These are phyloP conservation scores for Melanogaster broomeanus DNA, from an alignment of 768 basidiomycete genomes.

Conservation along the genomic window DNA sequence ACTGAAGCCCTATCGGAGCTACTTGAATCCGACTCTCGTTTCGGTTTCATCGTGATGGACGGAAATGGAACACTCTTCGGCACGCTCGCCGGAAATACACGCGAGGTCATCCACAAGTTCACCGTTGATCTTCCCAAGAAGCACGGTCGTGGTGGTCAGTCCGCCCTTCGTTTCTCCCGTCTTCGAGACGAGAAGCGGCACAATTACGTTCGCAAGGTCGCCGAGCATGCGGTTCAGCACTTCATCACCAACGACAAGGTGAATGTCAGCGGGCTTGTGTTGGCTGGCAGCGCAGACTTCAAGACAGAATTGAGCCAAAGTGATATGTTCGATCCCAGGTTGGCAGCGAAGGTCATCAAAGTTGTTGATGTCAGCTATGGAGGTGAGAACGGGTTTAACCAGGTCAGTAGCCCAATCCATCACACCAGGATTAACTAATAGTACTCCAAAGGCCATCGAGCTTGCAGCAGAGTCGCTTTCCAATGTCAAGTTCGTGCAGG, in stretches of 20 bases:
- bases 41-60: constrained; percentile 99
- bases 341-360: constrained; percentile 93
- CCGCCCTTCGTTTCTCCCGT: constrained; percentile 98
- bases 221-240: constrained; percentile 95
- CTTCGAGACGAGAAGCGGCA: constrained; percentile 98
- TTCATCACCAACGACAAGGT: constrained; percentile 98
- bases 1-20: constrained; percentile 96
- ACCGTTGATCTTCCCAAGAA: constrained; percentile 99
- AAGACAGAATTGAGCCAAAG: constrained; percentile 96
- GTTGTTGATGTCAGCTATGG: constrained; percentile 99
- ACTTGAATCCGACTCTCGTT: constrained; percentile 94
- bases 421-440: background rate
- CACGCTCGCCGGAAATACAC: constrained; percentile 93
- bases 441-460: constrained; percentile 77
- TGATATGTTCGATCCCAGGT: constrained; percentile 92
- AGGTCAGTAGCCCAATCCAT: constrained; percentile 51
- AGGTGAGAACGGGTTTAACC: constrained; percentile 98
- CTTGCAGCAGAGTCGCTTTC: constrained; percentile 93
- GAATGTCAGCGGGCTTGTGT: constrained; percentile 93
- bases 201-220: constrained; percentile 99
- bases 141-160: constrained; percentile 99
- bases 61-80: constrained; percentile 98
- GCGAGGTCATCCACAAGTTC: constrained; percentile 97
- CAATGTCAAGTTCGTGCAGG: constrained; percentile 99
- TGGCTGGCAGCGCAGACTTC: constrained; percentile 98